Evolutionary conservation across 352 stramenopile species (phyloP).

Genomic region (Pythium aphanidermatum): DNA sequence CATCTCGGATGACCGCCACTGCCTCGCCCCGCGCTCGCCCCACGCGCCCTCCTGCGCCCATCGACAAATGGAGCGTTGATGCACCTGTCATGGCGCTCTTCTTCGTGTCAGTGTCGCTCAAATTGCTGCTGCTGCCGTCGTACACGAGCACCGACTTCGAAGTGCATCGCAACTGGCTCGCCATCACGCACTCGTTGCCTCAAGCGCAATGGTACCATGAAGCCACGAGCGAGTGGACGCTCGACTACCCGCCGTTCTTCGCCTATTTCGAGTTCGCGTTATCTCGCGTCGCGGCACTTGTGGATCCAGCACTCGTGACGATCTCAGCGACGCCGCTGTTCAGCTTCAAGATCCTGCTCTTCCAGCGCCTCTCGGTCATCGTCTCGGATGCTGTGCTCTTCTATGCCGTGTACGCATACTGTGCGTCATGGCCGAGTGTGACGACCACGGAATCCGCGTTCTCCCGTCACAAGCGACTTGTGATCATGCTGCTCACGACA

Average conservation of each 20-base stretch:
- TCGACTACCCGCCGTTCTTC: slow-evolving; percentile 99
- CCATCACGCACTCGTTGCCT: slow-evolving; percentile 90
- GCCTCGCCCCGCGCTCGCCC: too few species aligned
- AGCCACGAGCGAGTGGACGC: slow-evolving; percentile 92
- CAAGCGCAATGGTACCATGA: slow-evolving; percentile 95
- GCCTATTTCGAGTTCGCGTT: slow-evolving; percentile 94
- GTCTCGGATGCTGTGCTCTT: slow-evolving; percentile 88
- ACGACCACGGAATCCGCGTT: slow-evolving; percentile 62
- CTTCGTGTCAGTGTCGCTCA: slow-evolving; percentile 51
- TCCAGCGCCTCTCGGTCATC: slow-evolving; percentile 93
- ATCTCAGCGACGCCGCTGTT: slow-evolving; percentile 59
- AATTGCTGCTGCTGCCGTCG: slow-evolving; percentile 87
- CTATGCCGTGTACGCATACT: slow-evolving; percentile 68
- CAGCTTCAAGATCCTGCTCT: slow-evolving; percentile 64
- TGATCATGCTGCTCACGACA: slow-evolving; percentile 84
- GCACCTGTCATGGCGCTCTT: slow-evolving; percentile 41
- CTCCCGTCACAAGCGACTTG: slow-evolving; percentile 47
- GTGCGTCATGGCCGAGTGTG: slow-evolving; percentile 76
- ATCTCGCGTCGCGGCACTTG: slow-evolving; percentile 37
- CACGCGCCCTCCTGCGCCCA: too few species aligned
- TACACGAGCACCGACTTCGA: slow-evolving; percentile 98
- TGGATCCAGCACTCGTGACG: slow-evolving; percentile 63
- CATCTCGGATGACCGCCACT: too few species aligned
- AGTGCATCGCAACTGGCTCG: slow-evolving; percentile 98
- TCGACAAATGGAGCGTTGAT: slow-evolving; percentile 22